Evolutionary conservation across 2,329 filamentous ascomycete species (phyloP).

Genomic region (Dryadomyces quercus-mongolicae): DNA sequence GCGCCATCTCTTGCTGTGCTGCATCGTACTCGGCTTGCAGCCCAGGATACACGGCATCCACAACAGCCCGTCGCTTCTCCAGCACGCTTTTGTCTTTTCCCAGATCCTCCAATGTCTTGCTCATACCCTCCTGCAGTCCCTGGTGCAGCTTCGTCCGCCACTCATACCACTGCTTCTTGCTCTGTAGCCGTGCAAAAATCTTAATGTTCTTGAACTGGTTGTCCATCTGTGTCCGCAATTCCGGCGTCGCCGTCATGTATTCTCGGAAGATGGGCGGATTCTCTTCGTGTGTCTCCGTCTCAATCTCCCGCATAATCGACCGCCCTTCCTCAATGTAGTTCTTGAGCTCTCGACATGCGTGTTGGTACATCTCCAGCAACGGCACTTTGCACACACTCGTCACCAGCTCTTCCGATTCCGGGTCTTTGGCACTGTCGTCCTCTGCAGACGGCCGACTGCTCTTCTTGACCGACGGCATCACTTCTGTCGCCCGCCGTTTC

Average conservation of each 20-base stretch:
- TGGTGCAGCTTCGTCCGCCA: constrained; percentile 85
- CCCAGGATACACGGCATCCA: constrained; percentile 55
- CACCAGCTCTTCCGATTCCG: constrained; percentile 57
- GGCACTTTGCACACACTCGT: constrained; percentile 85
- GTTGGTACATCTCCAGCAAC: constrained; percentile 88
- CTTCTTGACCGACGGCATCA: constrained; percentile 16
- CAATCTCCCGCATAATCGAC: constrained; percentile 80
- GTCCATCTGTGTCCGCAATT: constrained; percentile 80
- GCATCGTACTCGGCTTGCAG: constrained; percentile 48
- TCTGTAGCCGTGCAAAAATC: constrained; percentile 75
- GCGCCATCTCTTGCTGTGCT: constrained; percentile 51
- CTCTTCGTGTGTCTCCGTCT: constrained; percentile 75
- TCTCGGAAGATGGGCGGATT: constrained; percentile 87
- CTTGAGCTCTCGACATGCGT: constrained; percentile 90
- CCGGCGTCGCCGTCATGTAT: constrained; percentile 74
- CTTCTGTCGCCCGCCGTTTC: constrained; percentile 76
- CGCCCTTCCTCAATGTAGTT: constrained; percentile 92
- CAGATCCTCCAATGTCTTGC: constrained; percentile 67
- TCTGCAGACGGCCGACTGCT: constrained; percentile 11
- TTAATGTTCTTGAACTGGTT: constrained; percentile 97
- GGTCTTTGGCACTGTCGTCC: constrained; percentile 17
- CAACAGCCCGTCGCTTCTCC: constrained; percentile 52
- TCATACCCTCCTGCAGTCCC: constrained; percentile 68
- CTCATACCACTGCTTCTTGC: constrained; percentile 96
- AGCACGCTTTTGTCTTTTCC: constrained; percentile 57